Evolutionary conservation across 2,329 filamentous ascomycete species (phyloP).

Genomic region (Monosporascus sp.): DNA sequence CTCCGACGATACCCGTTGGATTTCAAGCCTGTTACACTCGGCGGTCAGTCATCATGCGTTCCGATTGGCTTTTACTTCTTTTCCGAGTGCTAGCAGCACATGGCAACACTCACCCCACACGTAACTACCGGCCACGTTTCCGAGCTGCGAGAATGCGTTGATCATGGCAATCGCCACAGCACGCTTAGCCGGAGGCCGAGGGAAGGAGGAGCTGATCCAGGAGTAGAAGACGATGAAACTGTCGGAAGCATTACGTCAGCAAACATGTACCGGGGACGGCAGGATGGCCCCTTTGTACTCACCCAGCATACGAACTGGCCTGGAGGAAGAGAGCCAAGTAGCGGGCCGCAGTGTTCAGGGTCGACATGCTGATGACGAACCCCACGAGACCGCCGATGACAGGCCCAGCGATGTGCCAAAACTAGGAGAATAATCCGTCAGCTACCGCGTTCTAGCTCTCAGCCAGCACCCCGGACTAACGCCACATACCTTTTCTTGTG

Average conservation of each 20-base stretch:
- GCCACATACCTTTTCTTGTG: slow-evolving; percentile 43
- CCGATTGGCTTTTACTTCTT: neutral
- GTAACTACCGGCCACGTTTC: slow-evolving; percentile 57
- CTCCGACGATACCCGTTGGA: slow-evolving; percentile 58
- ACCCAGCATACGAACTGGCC: slow-evolving; percentile 49
- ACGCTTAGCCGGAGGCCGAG: slow-evolving; percentile 54
- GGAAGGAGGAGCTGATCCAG: slow-evolving; percentile 53
- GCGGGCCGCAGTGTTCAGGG: slow-evolving; percentile 48
- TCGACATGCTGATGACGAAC: slow-evolving; percentile 57
- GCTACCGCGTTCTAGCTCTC: neutral
- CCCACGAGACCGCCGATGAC: slow-evolving; percentile 49
- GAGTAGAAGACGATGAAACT: slow-evolving; percentile 52
- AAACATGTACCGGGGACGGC: no score
- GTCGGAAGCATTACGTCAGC: neutral
- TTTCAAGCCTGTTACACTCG: slow-evolving; percentile 30
- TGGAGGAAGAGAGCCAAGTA: slow-evolving; percentile 58
- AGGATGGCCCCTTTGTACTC: neutral
- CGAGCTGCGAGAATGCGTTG: slow-evolving; percentile 53
- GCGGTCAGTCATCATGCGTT: neutral
- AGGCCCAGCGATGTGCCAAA: slow-evolving; percentile 53
- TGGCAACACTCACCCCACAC: slow-evolving; percentile 42
- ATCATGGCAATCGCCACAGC: slow-evolving; percentile 57
- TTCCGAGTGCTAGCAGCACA: neutral
- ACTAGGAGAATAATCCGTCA: slow-evolving; percentile 27
- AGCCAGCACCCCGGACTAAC: no score